Conservation (phyloP, 2,329 filamentous ascomycete genomes). For the Fusarium sp. region DNA sequence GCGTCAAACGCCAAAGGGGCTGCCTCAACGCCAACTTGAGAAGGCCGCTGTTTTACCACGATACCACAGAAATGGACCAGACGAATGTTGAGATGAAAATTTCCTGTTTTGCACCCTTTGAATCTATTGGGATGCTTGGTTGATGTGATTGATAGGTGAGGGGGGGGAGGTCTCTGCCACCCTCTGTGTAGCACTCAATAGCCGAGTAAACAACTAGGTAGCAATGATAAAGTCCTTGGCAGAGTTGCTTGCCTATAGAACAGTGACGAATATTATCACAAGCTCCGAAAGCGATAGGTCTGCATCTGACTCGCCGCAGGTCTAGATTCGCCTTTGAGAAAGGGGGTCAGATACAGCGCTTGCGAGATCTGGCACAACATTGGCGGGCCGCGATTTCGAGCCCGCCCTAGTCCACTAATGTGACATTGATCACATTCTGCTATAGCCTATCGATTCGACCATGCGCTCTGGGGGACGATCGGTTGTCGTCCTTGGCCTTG, state of each 20-base stretch:
- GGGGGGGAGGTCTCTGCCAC: neutral
- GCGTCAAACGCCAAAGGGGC: conserved; percentile 29
- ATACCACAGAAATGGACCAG: conserved; percentile 32
- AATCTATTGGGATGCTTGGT: neutral
- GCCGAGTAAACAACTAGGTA: too few species aligned
- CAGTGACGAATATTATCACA: neutral
- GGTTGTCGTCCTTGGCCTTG: conserved; percentile 23
- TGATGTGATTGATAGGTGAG: neutral
- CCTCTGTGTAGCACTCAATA: neutral
- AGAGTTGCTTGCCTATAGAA: neutral
- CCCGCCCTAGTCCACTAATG: conserved; percentile 7
- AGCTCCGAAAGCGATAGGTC: conserved; percentile 2
- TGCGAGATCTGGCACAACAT: conserved; percentile 29
- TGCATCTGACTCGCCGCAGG: conserved; percentile 13
- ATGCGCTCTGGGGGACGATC: conserved; percentile 5
- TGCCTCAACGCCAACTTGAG: conserved; percentile 5
- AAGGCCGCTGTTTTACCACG: conserved; percentile 23
- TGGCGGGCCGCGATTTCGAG: conserved; percentile 15
- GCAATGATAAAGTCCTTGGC: neutral
- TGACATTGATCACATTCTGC: conserved; percentile 21
- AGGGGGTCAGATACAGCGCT: conserved; percentile 11
- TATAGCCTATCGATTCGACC: conserved; percentile 4
- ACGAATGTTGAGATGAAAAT: conserved; percentile 6
- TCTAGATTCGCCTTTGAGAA: neutral
- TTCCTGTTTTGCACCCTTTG: neutral